A percentile compares a stretch with the other conserved stretches of the same genome.
Conservation (phyloP, 176 grass and related monocot genomes). For the Oryza coarctata region DNA sequence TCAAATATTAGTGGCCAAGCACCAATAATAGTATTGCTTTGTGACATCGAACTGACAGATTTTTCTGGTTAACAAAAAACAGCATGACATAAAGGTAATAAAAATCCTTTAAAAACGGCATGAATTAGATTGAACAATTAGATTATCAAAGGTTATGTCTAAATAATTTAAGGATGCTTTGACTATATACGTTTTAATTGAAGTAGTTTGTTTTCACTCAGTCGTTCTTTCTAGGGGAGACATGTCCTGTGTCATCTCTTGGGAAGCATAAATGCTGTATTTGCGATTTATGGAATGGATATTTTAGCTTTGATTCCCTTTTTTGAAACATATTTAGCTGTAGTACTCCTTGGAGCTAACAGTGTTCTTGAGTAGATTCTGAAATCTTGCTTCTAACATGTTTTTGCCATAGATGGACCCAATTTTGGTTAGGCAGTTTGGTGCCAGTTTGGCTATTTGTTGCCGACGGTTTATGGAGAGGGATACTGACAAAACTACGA, state of each 20-base stretch:
- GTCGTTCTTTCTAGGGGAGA: neutral
- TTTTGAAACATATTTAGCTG: too few species aligned
- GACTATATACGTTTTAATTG: too few species aligned
- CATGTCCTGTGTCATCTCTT: too few species aligned
- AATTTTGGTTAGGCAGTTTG: neutral
- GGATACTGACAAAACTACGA: conserved; percentile 13
- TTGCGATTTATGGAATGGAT: neutral
- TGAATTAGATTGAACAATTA: neutral
- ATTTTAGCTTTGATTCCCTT: neutral
- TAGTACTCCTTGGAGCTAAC: neutral
- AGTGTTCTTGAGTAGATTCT: neutral
- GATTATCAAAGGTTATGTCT: neutral
- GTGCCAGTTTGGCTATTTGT: conserved; percentile 26
- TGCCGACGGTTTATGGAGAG: neutral
- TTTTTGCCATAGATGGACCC: neutral
- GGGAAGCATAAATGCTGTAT: neutral
- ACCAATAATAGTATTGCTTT: neutral
- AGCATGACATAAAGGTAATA: neutral
- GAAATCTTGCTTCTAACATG: neutral
- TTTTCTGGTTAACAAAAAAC: neutral
- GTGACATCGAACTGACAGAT: neutral
- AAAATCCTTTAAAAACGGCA: neutral
- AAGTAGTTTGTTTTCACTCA: neutral
- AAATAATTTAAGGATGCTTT: neutral
- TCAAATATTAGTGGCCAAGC: conserved; percentile 21